Conservation (phyloP, 2,329 filamentous ascomycete species). For the Sporothrix humicola region DNA sequence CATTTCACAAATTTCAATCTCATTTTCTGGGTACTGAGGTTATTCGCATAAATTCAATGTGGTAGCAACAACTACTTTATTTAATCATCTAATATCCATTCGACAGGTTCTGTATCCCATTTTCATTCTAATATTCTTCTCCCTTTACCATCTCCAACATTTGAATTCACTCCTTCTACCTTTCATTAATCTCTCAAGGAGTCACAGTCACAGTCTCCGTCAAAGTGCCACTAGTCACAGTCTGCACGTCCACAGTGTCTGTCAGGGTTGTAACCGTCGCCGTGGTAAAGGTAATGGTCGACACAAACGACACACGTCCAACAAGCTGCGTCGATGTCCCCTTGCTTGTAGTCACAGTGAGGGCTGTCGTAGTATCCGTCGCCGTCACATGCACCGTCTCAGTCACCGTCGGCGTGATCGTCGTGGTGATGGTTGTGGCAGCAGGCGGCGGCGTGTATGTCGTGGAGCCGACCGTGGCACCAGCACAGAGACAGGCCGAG, state of each 20-base stretch:
- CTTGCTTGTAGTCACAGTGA: background rate
- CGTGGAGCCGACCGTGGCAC: constrained; percentile 5
- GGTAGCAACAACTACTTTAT: no score
- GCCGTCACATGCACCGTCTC: background rate
- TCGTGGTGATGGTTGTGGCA: background rate
- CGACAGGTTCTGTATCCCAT: no score
- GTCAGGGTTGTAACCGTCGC: background rate
- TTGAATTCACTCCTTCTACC: no score
- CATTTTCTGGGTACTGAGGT: no score
- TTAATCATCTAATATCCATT: no score
- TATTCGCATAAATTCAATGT: no score
- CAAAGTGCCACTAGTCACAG: constrained; percentile 19
- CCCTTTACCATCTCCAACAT: no score
- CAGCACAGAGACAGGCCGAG: constrained; percentile 25
- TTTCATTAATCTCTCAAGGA: background rate
- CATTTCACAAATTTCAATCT: no score
- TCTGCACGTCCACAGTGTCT: background rate
- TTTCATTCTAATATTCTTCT: no score
- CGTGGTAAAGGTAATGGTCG: constrained; percentile 19
- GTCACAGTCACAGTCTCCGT: constrained; percentile 18
- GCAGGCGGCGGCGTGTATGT: background rate
- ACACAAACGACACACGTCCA: constrained; percentile 23
- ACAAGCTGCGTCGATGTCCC: constrained; percentile 15
- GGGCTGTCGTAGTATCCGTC: background rate
- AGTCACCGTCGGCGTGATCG: constrained; percentile 16